phyloP scores from a whole-genome alignment of 148 eudicot genomes.

The Persicaria maculosa region DNA sequence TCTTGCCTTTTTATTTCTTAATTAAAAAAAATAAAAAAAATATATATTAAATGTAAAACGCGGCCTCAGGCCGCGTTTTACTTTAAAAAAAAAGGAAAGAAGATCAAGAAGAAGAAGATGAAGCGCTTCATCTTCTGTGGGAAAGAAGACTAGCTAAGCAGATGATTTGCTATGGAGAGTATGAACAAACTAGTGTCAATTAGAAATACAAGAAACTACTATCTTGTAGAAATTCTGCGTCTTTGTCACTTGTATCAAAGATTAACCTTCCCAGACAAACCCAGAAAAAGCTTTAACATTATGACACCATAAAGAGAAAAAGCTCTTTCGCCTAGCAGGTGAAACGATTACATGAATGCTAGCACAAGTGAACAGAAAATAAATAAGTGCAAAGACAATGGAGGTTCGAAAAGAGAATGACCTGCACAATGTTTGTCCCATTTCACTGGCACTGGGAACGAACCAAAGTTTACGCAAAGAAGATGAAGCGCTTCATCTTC shows the following conservation, averaged over 20 bases:
- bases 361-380: neutral
- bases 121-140: too few relatives aligned
- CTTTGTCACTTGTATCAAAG: neutral
- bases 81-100: too few relatives aligned
- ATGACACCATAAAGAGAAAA: neutral
- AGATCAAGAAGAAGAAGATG: too few relatives aligned
- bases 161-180: neutral
- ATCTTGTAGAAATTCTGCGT: neutral
- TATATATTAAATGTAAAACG: too few relatives aligned
- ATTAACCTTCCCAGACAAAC: neutral
- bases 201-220: neutral
- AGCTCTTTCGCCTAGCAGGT: neutral
- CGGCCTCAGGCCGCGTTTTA: too few relatives aligned
- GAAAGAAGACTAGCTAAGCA: neutral
- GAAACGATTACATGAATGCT: slow-evolving; percentile 3
- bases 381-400: slow-evolving; percentile 15
- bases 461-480: slow-evolving; percentile 68
- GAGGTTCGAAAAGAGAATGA: slow-evolving; percentile 20
- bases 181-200: neutral
- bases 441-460: slow-evolving; percentile 64
- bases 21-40: too few relatives aligned
- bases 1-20: too few relatives aligned
- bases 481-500: too few relatives aligned
- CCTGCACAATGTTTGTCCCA: slow-evolving; percentile 90
- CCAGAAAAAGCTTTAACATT: neutral